Evolutionary conservation across 31 red algal genomes (phyloP), one percentile per base, ranked within the genome.

Genomic region (Odonthalia washingtoniensis): DNA sequence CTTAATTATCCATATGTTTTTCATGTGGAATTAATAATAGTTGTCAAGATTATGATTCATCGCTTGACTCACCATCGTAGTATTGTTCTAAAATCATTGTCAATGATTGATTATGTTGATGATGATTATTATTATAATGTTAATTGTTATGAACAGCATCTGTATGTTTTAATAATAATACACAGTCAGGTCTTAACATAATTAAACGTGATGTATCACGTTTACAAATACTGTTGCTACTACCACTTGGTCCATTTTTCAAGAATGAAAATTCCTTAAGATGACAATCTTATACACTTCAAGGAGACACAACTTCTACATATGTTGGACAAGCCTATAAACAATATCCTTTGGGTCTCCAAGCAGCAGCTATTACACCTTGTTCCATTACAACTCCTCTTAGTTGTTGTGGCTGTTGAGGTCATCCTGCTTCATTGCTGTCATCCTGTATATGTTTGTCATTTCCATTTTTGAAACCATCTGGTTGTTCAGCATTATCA

Each of bases 341-440:
- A 80, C 77, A 94, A 0, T 90, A 77, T 3, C 92, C 87, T 0
- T 80, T 72, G 0, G 92, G 77, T 35, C 81, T 86, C 92, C 92
- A 94, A 3, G 70, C 70, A 21, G 87, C 92, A 1, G 86, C 80
- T 28, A 79, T 32, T 32, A 94, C 92, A 1, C 92, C 92, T 49
- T 89, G 72, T 65, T 94, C 92, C 92, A 94, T 94, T 16, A 86
- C 86, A 41, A n/a, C n/a, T n/a, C n/a, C n/a, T n/a, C n/a, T n/a
- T n/a, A n/a, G n/a, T n/a, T n/a, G n/a, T n/a, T n/a, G n/a, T n/a
- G n/a, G n/a, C n/a, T n/a, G n/a, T n/a, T n/a, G n/a, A n/a, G n/a
- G n/a, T n/a, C n/a, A n/a, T n/a, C n/a, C n/a, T n/a, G n/a, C n/a
- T n/a, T n/a, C n/a, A n/a, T n/a, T n/a, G n/a, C n/a, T n/a, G n/a